Evolutionary conservation across 2,329 filamentous ascomycete species (phyloP).

Genomic region (Fusarium brevicatenulatum): DNA sequence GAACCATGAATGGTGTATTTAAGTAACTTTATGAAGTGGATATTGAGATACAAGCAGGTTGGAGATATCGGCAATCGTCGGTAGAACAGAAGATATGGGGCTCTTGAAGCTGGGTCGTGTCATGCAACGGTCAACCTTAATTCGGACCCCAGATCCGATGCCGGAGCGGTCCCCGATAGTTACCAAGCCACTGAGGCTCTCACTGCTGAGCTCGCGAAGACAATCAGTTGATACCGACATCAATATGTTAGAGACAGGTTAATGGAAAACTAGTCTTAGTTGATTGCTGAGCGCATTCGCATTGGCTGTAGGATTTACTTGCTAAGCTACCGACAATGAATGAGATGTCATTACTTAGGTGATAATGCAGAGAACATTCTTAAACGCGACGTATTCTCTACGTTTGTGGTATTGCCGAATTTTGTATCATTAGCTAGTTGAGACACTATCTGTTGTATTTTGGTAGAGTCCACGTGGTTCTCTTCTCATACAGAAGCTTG

Average conservation of each 20-base stretch:
- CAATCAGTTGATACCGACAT: background rate
- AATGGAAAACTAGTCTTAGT: rapidly evolving
- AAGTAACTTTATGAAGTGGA: background rate
- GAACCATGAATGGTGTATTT: background rate
- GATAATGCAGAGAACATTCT: background rate
- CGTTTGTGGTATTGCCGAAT: background rate
- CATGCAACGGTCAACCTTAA: background rate
- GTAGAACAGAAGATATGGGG: background rate
- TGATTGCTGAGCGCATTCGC: background rate
- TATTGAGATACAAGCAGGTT: background rate
- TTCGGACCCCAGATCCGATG: background rate
- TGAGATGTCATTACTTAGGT: background rate
- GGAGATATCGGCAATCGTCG: background rate
- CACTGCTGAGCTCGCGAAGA: background rate
- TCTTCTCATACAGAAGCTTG: no score
- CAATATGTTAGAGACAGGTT: rapidly evolving
- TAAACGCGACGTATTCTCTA: rapidly evolving
- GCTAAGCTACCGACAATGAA: background rate
- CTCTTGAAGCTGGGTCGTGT: background rate
- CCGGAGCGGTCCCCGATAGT: background rate
- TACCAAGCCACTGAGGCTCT: background rate
- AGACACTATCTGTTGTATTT: no score
- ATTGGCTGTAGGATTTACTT: background rate
- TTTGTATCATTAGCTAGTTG: rapidly evolving
- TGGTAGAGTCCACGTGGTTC: no score